A percentile compares a stretch with the other conserved stretches of the same genome.
phyloP scores from a whole-genome alignment of 1,284 basidiomycete species.

The Phellopilus nigrolimitatus region DNA sequence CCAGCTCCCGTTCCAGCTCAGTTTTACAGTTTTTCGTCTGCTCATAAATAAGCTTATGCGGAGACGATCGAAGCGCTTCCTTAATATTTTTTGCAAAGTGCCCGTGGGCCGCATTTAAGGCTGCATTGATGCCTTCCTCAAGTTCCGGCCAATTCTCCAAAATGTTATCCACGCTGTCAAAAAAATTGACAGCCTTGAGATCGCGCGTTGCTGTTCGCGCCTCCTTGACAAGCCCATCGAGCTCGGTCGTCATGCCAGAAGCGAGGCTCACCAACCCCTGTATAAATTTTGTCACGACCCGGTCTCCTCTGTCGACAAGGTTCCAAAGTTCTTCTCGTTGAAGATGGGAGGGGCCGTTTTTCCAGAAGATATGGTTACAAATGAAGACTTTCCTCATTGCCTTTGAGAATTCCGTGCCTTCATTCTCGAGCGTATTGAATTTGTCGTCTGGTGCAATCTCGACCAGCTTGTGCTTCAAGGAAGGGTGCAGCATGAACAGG shows the following conservation, averaged over 20 bases:
- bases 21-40: not conserved
- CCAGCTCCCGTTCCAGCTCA: not conserved
- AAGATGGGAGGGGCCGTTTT: not conserved
- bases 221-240: too few relatives aligned
- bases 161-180: too few relatives aligned
- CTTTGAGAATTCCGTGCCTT: too few relatives aligned
- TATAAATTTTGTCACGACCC: too few relatives aligned
- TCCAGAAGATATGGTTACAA: constrained; percentile 1
- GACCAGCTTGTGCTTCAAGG: not conserved
- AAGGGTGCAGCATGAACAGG: not conserved
- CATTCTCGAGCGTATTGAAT: too few relatives aligned
- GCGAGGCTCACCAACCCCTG: not conserved
- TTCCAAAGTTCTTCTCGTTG: not conserved
- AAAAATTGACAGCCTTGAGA: too few relatives aligned
- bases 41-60: not conserved
- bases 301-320: not conserved
- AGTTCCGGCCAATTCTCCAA: constrained; percentile 7
- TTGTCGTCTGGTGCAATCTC: too few relatives aligned
- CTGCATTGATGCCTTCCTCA: not conserved
- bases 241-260: not conserved
- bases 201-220: too few relatives aligned
- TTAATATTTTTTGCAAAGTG: not conserved
- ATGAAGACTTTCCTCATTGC: constrained; percentile 2
- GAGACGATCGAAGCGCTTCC: not conserved
- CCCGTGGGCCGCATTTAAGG: not conserved